Evolutionary conservation across 441 rosid genomes (phyloP), one percentile per base, ranked within the genome.

Genomic region (Isatis lusitanica): DNA sequence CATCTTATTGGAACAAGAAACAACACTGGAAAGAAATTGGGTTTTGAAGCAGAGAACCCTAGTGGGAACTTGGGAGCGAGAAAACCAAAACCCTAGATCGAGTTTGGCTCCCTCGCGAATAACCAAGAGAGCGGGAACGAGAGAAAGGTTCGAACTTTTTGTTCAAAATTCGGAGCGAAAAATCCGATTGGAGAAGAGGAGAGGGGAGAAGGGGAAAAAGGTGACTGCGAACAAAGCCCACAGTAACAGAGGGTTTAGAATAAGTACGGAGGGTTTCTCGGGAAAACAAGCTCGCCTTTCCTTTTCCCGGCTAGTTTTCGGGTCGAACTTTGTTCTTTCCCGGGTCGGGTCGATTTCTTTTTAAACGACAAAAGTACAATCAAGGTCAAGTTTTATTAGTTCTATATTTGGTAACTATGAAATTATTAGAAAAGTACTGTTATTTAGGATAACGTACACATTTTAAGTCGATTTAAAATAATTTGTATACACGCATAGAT

Each of bases 1-100:
- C 99, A 89, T 92, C 8, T 62, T 28, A 38, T 38, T 42, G 63
- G 9, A 48, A 21, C 31, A 70, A 15, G 6, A 69, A 63, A 43
- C 77, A 79, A 61, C 78, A 74, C 77, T 44, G 58, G 51, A 68
- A 68, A 57, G 51, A 10, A 46, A 75, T 42, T 48, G 10, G 56
- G 38, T 52, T 42, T 47, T 18, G 55, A 56, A 44, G 2, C 16
- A 26, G 15, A 67, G 78, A 77, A 48, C 65, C 74, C 73, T 73
- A 67, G 66, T 51, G 17, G 4, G 18, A 28, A n/a, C 13, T 17
- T 10, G 16, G 5, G 51, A 17, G 63, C 26, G 59, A 35, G 44
- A 40, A 74, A 75, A 24, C 69, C 57, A 70, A 73, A 81, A 60
- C 74, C 75, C 73, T 61, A 65, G 21, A 78, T 73, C 52, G 75